Percentiles rank a stretch among this genome's conserved stretches.
Conservation (phyloP, 106 monocot species). For the Cymbidium sinense region DNA sequence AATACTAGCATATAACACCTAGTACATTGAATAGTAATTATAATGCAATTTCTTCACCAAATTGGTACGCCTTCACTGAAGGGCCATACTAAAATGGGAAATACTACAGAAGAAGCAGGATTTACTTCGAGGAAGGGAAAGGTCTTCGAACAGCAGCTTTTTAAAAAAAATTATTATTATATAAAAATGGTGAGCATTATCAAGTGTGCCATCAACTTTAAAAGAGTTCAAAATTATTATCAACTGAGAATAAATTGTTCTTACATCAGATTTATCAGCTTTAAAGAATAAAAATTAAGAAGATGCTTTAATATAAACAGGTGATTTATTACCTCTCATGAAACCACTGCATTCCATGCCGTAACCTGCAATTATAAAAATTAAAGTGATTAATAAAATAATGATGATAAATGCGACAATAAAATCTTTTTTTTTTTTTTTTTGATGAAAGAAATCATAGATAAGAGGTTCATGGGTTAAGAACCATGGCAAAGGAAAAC, state of each 20-base stretch:
- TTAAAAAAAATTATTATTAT: neutral
- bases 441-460: neutral
- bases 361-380: slow-evolving; percentile 33
- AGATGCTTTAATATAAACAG: too few relatives aligned
- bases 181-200: too few relatives aligned
- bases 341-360: slow-evolving; percentile 82
- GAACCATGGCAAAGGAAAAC: slow-evolving; percentile 95
- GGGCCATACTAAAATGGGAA: neutral
- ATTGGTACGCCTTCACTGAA: neutral
- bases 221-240: too few relatives aligned
- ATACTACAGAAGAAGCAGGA: neutral
- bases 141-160: slow-evolving; percentile 5
- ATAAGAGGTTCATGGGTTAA: neutral
- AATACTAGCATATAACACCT: neutral
- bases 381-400: neutral
- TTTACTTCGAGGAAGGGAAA: neutral
- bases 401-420: neutral
- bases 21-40: too few relatives aligned
- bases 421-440: neutral
- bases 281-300: neutral
- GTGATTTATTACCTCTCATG: slow-evolving; percentile 56
- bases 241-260: neutral
- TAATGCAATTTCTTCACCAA: neutral
- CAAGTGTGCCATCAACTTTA: too few relatives aligned
- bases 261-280: neutral